Evolutionary conservation across 2,329 filamentous ascomycete species (phyloP).

Genomic region (Phaeomoniella chlamydospora): DNA sequence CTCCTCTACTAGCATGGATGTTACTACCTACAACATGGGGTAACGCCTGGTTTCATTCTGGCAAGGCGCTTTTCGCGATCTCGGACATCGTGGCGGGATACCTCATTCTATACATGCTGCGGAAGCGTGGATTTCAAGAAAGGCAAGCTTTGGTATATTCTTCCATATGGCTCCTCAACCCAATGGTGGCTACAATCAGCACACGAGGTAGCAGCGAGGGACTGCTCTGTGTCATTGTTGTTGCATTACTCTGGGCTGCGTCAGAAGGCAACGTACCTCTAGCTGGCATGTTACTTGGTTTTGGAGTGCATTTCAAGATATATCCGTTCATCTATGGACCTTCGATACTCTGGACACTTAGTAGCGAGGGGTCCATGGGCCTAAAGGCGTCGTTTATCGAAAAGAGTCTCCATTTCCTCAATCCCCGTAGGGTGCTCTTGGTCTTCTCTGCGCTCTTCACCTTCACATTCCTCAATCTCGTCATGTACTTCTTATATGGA

Average conservation of each 20-base stretch:
- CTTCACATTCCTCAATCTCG: constrained; percentile 57
- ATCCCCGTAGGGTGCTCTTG: constrained; percentile 20
- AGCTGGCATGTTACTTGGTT: constrained; percentile 61
- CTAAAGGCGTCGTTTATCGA: constrained; percentile 7
- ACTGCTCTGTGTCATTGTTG: constrained; percentile 69
- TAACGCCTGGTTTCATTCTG: constrained; percentile 58
- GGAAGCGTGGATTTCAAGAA: constrained; percentile 29
- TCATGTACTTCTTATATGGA: constrained; percentile 73
- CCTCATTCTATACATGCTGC: constrained; percentile 49
- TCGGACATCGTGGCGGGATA: constrained; percentile 77
- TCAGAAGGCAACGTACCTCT: constrained; percentile 46
- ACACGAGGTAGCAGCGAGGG: constrained; percentile 91
- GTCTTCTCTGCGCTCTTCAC: constrained; percentile 50
- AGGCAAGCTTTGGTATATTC: constrained; percentile 58
- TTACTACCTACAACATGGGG: constrained; percentile 63
- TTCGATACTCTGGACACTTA: constrained; percentile 27
- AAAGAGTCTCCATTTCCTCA: constrained; percentile 18
- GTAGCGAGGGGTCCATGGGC: constrained; percentile 3
- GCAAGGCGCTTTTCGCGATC: constrained; percentile 72
- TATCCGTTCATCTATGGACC: constrained; percentile 94
- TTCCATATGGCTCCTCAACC: constrained; percentile 85
- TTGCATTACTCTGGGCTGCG: constrained; percentile 71
- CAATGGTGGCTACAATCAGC: constrained; percentile 95
- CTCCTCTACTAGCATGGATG: constrained; percentile 82
- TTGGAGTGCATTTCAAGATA: constrained; percentile 94